These are phyloP conservation scores for Naegleria lovaniensis DNA, from an alignment of 208 protist species.

Conservation along the genomic window DNA sequence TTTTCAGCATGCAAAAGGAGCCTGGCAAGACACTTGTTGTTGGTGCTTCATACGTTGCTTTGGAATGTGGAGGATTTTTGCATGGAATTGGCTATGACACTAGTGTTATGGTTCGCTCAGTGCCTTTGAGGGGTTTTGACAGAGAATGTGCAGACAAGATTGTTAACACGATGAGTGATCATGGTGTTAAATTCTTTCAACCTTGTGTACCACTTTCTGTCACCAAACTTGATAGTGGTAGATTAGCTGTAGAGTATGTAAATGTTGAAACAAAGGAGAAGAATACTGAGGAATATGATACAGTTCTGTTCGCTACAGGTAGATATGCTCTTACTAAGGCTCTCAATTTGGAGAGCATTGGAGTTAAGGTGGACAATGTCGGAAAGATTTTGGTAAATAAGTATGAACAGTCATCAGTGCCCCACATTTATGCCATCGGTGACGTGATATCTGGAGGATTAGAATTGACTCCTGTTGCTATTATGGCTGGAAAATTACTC, in stretches of 20 bases:
- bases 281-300: slow-evolving; percentile 58
- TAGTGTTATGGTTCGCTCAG: slow-evolving; percentile 74
- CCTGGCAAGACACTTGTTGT: slow-evolving; percentile 72
- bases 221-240: background rate
- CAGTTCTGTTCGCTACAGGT: slow-evolving; percentile 71
- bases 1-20: slow-evolving; percentile 56
- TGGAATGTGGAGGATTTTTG: slow-evolving; percentile 84
- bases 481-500: slow-evolving; percentile 63
- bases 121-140: slow-evolving; percentile 79
- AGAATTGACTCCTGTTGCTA: slow-evolving; percentile 75
- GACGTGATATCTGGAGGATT: slow-evolving; percentile 49
- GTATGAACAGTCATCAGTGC: slow-evolving; percentile 58
- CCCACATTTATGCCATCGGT: slow-evolving; percentile 76
- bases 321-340: slow-evolving; percentile 39
- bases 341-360: slow-evolving; percentile 56
- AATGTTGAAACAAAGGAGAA: background rate
- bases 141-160: slow-evolving; percentile 63
- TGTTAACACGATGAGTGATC: slow-evolving; percentile 49
- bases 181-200: slow-evolving; percentile 8
- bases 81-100: slow-evolving; percentile 62
- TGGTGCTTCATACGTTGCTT: slow-evolving; percentile 78
- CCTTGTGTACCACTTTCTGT: background rate
- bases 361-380: slow-evolving; percentile 40
- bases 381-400: slow-evolving; percentile 50
- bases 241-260: background rate